Evolutionary conservation across 2,329 filamentous ascomycete species (phyloP), one percentile per base, ranked within the genome.

Genomic region (Fusarium humuli): DNA sequence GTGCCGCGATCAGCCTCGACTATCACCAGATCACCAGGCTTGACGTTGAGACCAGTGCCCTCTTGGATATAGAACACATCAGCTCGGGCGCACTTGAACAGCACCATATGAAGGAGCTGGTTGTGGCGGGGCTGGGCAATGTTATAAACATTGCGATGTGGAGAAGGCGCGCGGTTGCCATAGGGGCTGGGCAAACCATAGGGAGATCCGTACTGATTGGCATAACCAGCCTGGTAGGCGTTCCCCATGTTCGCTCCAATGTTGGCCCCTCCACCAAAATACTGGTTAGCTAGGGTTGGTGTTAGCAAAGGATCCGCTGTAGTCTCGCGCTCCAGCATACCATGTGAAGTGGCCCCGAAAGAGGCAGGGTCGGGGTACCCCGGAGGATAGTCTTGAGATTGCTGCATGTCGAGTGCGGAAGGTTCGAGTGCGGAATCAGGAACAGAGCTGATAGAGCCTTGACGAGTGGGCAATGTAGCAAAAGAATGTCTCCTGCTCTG

Each of bases 21-120:
- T 72, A 99, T 98, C 66, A 99, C 97, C 55, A 98, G 85, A 77
- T 99, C 96, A 32, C 96, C 96, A 20, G 91, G 90, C 75, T 94
- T 96, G 57, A 98, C 92, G 22, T 92, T 92, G 32, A 99, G 86
- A 5, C 96, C 96, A 8, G 94, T 98, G 65, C 95, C 94, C 79
- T 98, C 94, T 79, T 97, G 94, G 34, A 98, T 94, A 80, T 97
- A 98, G 79, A 98, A 99, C 12, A 98, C 93, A 77, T 98, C 96
- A 40, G 95, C 94, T 67, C 96, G 89, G 37, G 93, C 94, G 78
- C 94, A 98, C 81, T 99, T 99, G 88, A 99, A 99, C 9, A 95
- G 89, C 18, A 99, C 95, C 56, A 99, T 91, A 79, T 95, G 95
- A 11, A 97, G 85, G 10, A 91, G 85, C 77, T 94, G 91, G 70